Evolutionary conservation across 148 eudicot genomes (phyloP).

Genomic region (Camellia granthamiana): DNA sequence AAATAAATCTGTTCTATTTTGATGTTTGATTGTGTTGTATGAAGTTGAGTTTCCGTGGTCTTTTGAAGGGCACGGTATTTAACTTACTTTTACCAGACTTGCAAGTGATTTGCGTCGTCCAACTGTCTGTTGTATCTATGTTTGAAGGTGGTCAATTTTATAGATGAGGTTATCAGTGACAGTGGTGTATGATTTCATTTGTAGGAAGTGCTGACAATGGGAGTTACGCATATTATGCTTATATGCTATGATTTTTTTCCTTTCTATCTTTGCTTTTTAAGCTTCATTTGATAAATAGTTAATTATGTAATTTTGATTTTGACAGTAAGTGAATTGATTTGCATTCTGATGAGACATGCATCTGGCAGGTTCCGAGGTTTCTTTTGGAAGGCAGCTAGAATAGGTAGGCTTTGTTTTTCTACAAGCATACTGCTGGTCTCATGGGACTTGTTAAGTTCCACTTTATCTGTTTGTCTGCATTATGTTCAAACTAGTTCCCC

Average conservation of each 20-base stretch:
- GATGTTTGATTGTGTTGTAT: neutral
- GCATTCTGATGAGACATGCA: neutral
- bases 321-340: neutral
- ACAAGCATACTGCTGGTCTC: neutral
- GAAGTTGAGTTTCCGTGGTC: neutral
- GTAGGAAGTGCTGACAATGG: neutral
- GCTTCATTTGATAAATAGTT: neutral
- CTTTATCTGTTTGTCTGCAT: neutral
- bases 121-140: neutral
- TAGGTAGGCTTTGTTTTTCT: constrained; percentile 43
- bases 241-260: neutral
- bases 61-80: neutral
- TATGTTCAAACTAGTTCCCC: neutral
- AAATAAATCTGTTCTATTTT: neutral
- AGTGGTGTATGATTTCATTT: neutral
- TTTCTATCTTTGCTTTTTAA: neutral
- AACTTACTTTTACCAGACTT: neutral
- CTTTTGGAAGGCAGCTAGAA: constrained; percentile 98
- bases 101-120: neutral
- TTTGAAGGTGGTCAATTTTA: neutral
- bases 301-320: neutral
- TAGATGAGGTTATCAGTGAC: neutral
- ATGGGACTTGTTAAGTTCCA: neutral
- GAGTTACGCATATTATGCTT: neutral
- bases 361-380: constrained; percentile 85